Evolutionary conservation across 2,329 filamentous ascomycete genomes (phyloP), one percentile per base, ranked within the genome.

Genomic region (Ceratocystiopsis minuta): DNA sequence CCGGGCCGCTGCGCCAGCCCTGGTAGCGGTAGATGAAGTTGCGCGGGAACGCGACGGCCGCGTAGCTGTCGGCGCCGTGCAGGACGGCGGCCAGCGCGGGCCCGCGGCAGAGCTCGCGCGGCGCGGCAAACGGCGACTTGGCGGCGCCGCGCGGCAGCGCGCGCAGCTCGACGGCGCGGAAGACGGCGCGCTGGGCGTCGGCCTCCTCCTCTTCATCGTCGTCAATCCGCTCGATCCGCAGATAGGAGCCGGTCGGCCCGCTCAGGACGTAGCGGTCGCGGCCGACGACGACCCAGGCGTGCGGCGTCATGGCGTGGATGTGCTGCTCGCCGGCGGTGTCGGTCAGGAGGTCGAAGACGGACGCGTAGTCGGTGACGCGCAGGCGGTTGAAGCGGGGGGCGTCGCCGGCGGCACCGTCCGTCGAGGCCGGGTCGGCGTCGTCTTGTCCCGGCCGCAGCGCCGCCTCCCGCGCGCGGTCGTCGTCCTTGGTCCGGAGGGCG

Each of bases 351-450:
- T 96, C 90, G 49, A 86, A 78, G n/a, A 98, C 77, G 3, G 80
- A 88, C 44, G 82, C 80, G 57, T 96, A 98, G 51, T 94, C 84
- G 9, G 83, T 88, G 53, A 96, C 93, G 0, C 74, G 80, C 28
- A 95, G 63, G 16, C 66, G 69, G 4, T 55, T 56, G 18, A 55
- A 47, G n/a, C 40, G 20, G 41, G 31, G 18, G 24, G 3, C 31
- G 3, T 33, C 34, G 9, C 28, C n/a, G 10, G 35, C 24, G 3
- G 36, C 10, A n/a, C n/a, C n/a, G n/a, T n/a, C n/a, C 20, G 9
- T 34, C 7, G 9, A 6, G 24, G 6, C 6, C 24, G 6, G 6
- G 24, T 31, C 24, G 6, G 24, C 24, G 24, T 31, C 6, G 6
- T 31, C 24, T n/a, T n/a, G n/a, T n/a, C n/a, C n/a, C n/a, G n/a